These are phyloP conservation scores for Keithomyces neogunnii DNA, from an alignment of 2,329 filamentous ascomycete genomes.

Conservation along the genomic window DNA sequence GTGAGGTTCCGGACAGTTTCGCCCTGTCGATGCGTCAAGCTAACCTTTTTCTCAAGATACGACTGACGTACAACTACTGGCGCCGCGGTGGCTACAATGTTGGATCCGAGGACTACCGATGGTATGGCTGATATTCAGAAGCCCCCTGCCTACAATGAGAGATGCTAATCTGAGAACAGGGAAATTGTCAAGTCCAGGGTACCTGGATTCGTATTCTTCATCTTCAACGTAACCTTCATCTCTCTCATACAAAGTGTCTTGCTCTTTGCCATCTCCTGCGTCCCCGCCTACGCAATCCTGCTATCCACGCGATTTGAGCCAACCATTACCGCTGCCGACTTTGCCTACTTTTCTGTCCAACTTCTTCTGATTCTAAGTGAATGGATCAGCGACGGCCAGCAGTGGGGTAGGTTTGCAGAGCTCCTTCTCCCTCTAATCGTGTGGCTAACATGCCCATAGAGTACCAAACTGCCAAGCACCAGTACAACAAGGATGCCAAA, in stretches of 20 bases:
- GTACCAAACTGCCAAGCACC: slow-evolving; percentile 72
- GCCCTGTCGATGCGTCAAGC: not conserved
- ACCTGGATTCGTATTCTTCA: slow-evolving; percentile 59
- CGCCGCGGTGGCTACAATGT: slow-evolving; percentile 84
- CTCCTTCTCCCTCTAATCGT: not conserved
- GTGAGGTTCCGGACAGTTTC: slow-evolving; percentile 37
- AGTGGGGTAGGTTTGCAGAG: slow-evolving; percentile 57
- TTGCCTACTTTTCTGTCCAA: slow-evolving; percentile 36
- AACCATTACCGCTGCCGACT: slow-evolving; percentile 34
- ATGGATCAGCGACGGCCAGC: slow-evolving; percentile 81
- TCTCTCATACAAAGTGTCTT: slow-evolving; percentile 74
- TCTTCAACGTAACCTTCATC: slow-evolving; percentile 89
- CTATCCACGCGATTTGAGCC: slow-evolving; percentile 58
- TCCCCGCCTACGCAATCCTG: slow-evolving; percentile 75
- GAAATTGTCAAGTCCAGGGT: slow-evolving; percentile 61
- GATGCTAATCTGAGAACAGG: slow-evolving; percentile 32
- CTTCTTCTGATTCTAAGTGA: slow-evolving; percentile 53
- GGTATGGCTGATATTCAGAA: slow-evolving; percentile 31
- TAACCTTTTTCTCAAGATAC: slow-evolving; percentile 38
- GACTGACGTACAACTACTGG: slow-evolving; percentile 95
- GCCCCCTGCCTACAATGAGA: not conserved
- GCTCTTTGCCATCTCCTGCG: slow-evolving; percentile 65
- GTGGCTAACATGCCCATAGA: slow-evolving; percentile 29
- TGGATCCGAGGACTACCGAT: slow-evolving; percentile 93
- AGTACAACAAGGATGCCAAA: slow-evolving; percentile 66